Conservation (phyloP, 768 basidiomycete species). For the Tremella yokohamensis region DNA sequence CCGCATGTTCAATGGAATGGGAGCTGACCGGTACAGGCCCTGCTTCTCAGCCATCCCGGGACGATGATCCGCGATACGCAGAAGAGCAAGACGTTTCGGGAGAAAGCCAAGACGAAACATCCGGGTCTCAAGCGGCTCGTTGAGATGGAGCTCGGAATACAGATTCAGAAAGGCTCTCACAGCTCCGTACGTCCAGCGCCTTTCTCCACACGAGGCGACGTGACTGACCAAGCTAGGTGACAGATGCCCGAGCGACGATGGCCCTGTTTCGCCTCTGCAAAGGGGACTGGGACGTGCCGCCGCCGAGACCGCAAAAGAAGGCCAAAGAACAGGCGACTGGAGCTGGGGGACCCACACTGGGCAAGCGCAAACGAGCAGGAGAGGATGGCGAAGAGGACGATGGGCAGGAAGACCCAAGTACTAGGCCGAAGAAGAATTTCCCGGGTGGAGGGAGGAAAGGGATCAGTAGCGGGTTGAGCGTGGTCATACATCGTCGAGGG, state of each 20-base stretch:
- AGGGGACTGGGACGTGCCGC: constrained; percentile 66
- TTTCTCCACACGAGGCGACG: not conserved
- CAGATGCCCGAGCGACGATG: constrained; percentile 92
- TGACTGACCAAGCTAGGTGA: constrained; percentile 60
- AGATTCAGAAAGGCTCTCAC: constrained; percentile 86
- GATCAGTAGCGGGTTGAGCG: constrained; percentile 21
- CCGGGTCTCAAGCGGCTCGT: constrained; percentile 76
- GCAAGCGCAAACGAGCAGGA: constrained; percentile 5
- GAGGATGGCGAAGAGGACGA: constrained; percentile 1
- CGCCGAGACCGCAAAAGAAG: not conserved
- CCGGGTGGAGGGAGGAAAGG: constrained; percentile 19
- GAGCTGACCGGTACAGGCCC: constrained; percentile 39
- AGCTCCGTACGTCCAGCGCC: constrained; percentile 64
- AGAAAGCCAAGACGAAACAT: constrained; percentile 61
- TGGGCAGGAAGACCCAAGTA: not conserved
- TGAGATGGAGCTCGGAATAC: constrained; percentile 69
- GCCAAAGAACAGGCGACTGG: not conserved
- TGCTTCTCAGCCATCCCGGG: constrained; percentile 53
- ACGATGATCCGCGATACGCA: constrained; percentile 53
- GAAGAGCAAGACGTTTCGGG: constrained; percentile 53
- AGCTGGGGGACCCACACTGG: constrained; percentile 2
- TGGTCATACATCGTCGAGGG: constrained; percentile 12
- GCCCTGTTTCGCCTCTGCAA: constrained; percentile 80
- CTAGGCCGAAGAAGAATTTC: not conserved
- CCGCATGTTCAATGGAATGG: not conserved